These are phyloP conservation scores for Annulohypoxylon stygium DNA, from an alignment of 495 filamentous ascomycete species.

Conservation along the genomic window DNA sequence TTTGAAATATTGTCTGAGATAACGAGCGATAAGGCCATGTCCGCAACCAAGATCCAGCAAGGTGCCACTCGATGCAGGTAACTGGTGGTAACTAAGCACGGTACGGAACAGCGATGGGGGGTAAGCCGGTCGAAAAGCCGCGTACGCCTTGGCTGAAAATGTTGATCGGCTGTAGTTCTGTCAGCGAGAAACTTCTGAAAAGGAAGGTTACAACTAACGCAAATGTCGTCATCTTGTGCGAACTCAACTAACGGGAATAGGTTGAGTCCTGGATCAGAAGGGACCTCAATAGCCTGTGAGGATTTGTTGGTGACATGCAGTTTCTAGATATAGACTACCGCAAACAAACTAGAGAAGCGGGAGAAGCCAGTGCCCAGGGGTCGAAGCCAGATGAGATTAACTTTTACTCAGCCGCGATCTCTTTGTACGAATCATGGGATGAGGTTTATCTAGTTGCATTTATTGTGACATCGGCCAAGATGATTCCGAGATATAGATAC, in stretches of 20 bases:
- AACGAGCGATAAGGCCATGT: constrained; percentile 69
- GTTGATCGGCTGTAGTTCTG: constrained; percentile 53
- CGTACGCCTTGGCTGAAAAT: constrained; percentile 69
- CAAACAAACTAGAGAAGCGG: constrained; percentile 5
- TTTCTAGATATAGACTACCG: constrained; percentile 12
- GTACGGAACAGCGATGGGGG: constrained; percentile 66
- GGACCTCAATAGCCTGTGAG: not conserved
- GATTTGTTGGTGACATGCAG: constrained; percentile 30
- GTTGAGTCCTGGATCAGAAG: constrained; percentile 29
- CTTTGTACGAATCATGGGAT: constrained; percentile 12
- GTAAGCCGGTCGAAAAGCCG: constrained; percentile 73
- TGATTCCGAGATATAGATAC: constrained; percentile 27
- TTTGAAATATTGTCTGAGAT: constrained; percentile 64
- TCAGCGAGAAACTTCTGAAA: constrained; percentile 53
- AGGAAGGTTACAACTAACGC: constrained; percentile 53
- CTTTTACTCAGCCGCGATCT: constrained; percentile 37
- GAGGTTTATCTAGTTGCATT: constrained; percentile 11
- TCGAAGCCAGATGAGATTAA: constrained; percentile 18
- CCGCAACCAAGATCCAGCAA: constrained; percentile 74
- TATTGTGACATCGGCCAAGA: constrained; percentile 27
- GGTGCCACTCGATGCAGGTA: constrained; percentile 45
- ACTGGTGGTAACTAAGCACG: constrained; percentile 67
- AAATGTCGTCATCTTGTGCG: constrained; percentile 61
- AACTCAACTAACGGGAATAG: constrained; percentile 29
- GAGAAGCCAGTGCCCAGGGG: not conserved